Base-by-base conservation (phyloP, 2,329 filamentous ascomycete species). In the Rutstroemia sydowiana region DNA sequence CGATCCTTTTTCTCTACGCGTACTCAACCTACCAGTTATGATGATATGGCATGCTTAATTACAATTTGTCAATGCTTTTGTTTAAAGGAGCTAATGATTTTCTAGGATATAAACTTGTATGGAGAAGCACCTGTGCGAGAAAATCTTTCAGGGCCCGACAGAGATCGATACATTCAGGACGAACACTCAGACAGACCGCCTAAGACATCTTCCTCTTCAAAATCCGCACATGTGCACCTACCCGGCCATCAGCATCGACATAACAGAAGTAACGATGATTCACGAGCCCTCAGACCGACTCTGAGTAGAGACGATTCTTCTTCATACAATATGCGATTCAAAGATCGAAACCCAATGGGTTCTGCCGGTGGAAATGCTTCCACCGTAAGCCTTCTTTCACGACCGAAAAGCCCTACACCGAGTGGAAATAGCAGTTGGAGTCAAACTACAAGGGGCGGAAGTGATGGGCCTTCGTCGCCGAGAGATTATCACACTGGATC, bases 371-470 rank as follows among this genome's bases (percentile, higher is more conserved):
- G 52, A 10, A 65, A 62, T 49, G 54, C 57, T 13, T 64, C 63
- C 6, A 64, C 57, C 49, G 52, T 57, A 20, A 65, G 55, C 51
- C 54, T 63, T n/a, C 41, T 75, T 66, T 77, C 72, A 59, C 84
- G 90, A 58, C 83, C 88, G 11, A 80, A 87, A 55, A 95, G 91
- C 68, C 89, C 91, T 23, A 88, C 88, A 0, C 87, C 90, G 7
- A 93, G 88, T 67, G 74, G 79, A 39, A 79, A 78, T 60, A 88
- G 85, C 63, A 76, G 73, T 20, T 71, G 72, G 69, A 78, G 69
- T 65, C 58, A 56, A 45, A 43, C 60, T 3, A 50, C 56, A 11
- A 63, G 52, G 40, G 46, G 43, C 9, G 40, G 54, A n/a, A 58
- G 58, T 70, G 64, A 82, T 77, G 67, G 82, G 80, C 57, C 75